Evolutionary conservation across 306 rosid genomes (phyloP), one percentile per base, ranked within the genome.

Genomic region (Mucuna pruriens): DNA sequence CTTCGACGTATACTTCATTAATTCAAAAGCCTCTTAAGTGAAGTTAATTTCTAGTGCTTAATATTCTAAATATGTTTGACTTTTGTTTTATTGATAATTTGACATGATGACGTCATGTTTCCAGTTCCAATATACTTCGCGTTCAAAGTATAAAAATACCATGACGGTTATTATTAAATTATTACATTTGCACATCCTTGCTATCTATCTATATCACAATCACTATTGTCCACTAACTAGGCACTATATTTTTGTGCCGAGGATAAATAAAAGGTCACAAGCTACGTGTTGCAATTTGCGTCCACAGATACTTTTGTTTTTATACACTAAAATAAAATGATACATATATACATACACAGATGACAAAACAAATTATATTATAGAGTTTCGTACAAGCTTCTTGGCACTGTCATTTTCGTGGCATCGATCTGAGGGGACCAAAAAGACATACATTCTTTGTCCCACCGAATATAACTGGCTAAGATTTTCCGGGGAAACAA

Each of bases 321-420:
- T 38, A 9, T 44, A 75, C 60, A 60, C 23, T 15, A 57, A 45
- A 54, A 9, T 31, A 22, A 2, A 68, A 16, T 33, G 34, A 3
- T 38, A 40, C 23, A 69, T 4, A 34, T 62, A 3, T 38, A 40
- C 23, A 69, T 4, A 34, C 69, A 77, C 44, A 83, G 64, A 78
- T n/a, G 80, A 65, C 26, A 26, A 77, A 77, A 15, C 2, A 20
- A 75, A 44, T 10, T 20, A 57, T 9, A 55, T 13, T 23, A 40
- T 7, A 55, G 36, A 45, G 76, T 38, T 80, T 76, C 17, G 54
- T 64, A 63, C 67, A 77, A 70, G 86, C 45, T 40, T 66, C 22
- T 57, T 55, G 75, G 61, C 58, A 10, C 17, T 83, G 89, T 89
- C 90, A 40, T 81, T 87, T 82, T 91, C 90, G 55, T 60, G 86